Evolutionary conservation across 768 basidiomycete species (phyloP).

Genomic region (Steccherinum ochraceum): DNA sequence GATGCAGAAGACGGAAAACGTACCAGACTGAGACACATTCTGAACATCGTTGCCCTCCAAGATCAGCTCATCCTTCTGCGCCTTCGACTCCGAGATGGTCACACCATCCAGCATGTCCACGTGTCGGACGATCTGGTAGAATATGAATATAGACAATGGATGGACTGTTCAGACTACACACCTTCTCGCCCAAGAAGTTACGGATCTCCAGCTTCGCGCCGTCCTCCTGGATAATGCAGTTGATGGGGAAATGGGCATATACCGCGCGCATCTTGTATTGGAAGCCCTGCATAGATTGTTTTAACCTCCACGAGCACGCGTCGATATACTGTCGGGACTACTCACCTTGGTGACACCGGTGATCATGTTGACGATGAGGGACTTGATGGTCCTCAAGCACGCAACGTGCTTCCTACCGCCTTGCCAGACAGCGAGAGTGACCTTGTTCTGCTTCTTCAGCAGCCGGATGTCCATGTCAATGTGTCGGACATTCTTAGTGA

Average conservation of each 20-base stretch:
- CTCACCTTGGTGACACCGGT: constrained; percentile 90
- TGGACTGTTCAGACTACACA: too few relatives aligned
- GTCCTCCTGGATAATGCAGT: constrained; percentile 84
- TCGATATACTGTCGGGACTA: background rate
- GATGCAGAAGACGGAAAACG: constrained; percentile 9
- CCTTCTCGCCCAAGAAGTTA: constrained; percentile 94
- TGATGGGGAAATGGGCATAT: constrained; percentile 99
- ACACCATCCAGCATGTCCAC: constrained; percentile 92
- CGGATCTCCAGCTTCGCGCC: constrained; percentile 80
- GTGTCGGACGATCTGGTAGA: constrained; percentile 85
- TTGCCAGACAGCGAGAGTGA: constrained; percentile 95
- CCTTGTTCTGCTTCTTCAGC: constrained; percentile 72
- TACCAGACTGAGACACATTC: constrained; percentile 95
- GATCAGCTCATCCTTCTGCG: constrained; percentile 92
- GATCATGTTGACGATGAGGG: constrained; percentile 95
- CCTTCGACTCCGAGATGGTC: constrained; percentile 74
- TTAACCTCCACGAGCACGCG: background rate
- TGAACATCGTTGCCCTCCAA: constrained; percentile 95
- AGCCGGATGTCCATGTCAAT: constrained; percentile 91
- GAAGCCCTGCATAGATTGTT: constrained; percentile 67
- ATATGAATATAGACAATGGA: too few relatives aligned
- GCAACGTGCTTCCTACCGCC: constrained; percentile 98
- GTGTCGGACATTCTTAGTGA: constrained; percentile 90
- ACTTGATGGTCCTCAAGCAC: constrained; percentile 93
- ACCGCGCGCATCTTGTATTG: constrained; percentile 99